These are phyloP conservation scores for Aspergillus egyptiacus DNA, from an alignment of 495 filamentous ascomycete genomes.

Conservation along the genomic window DNA sequence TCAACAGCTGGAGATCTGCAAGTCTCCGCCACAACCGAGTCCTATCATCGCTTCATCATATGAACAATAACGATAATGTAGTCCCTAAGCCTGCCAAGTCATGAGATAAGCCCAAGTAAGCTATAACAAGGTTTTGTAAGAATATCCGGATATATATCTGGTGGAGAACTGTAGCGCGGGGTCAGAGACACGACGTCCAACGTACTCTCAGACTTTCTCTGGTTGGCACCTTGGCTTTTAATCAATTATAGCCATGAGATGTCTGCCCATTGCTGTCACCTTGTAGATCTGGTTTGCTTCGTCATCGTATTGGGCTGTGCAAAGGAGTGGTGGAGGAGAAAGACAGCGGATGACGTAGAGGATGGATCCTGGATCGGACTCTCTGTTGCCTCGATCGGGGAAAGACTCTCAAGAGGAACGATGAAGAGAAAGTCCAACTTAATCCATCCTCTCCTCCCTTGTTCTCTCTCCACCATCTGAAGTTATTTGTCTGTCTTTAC, in stretches of 20 bases:
- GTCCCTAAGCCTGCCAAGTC: constrained; percentile 10
- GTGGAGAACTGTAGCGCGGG: neutral
- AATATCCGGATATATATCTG: no score
- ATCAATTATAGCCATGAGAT: no score
- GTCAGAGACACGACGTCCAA: neutral
- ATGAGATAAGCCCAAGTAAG: constrained; percentile 9
- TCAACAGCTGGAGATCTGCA: no score
- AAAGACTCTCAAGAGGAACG: neutral
- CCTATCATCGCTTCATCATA: no score
- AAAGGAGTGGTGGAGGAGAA: neutral
- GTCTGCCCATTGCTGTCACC: no score
- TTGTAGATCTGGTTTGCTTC: no score
- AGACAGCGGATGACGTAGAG: constrained; percentile 11
- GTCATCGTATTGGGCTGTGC: constrained; percentile 10
- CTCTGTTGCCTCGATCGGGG: constrained; percentile 1
- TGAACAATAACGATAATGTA: neutral
- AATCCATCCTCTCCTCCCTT: constrained; percentile 7
- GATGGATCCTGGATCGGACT: constrained; percentile 10
- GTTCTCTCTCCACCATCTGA: neutral
- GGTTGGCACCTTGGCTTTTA: no score
- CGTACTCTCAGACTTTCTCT: no score
- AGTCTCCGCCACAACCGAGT: no score
- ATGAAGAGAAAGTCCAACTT: neutral
- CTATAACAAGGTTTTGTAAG: neutral
- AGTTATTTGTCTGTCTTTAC: no score